Conservation (phyloP, 2,329 filamentous ascomycete species). For the Trichoderma polysporum region DNA sequence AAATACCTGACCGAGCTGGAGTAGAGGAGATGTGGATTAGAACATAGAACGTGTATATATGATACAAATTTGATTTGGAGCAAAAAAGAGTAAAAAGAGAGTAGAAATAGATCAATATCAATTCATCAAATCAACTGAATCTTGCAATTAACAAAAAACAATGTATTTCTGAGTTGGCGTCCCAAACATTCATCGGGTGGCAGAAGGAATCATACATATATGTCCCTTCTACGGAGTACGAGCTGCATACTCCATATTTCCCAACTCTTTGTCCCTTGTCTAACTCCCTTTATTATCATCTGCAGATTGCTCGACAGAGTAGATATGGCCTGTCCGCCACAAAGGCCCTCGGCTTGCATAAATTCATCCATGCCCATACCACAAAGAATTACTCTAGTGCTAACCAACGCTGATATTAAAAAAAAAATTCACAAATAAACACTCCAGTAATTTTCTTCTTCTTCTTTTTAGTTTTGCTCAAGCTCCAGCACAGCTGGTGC, state of each 20-base stretch:
- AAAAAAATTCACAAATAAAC: neutral
- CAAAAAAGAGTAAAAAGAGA: neutral
- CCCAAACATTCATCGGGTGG: neutral
- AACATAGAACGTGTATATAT: conserved; percentile 10
- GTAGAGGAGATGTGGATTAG: neutral
- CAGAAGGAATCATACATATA: neutral
- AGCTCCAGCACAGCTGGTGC: conserved; percentile 53
- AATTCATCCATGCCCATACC: conserved; percentile 1
- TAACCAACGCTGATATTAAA: conserved; percentile 18
- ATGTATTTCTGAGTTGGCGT: neutral
- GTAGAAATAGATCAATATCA: neutral
- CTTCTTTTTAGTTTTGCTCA: conserved; percentile 31
- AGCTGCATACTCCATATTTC: neutral
- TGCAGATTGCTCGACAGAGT: conserved; percentile 9
- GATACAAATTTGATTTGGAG: neutral
- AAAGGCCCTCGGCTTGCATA: neutral
- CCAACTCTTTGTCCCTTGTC: neutral
- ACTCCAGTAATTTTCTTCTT: neutral
- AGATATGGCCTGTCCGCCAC: neutral
- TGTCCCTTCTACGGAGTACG: neutral
- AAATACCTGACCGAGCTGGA: conserved; percentile 84
- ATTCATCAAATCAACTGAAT: neutral
- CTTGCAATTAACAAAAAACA: neutral
- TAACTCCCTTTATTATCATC: neutral
- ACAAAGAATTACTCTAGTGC: conserved; percentile 13